These are phyloP conservation scores for Globisporangium perplexum DNA, from an alignment of 352 stramenopile genomes.

Conservation along the genomic window DNA sequence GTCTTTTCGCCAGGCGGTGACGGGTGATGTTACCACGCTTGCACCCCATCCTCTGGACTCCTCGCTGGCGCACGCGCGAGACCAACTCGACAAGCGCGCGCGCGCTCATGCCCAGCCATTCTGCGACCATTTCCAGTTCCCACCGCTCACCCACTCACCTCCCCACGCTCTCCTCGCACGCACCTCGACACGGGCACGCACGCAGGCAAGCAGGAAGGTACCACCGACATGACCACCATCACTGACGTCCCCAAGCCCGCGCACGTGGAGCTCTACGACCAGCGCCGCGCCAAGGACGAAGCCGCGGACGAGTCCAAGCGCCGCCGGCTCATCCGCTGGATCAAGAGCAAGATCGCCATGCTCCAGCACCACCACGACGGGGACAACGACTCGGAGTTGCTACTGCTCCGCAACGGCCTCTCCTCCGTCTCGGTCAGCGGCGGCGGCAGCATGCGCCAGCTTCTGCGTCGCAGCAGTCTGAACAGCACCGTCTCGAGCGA, in stretches of 20 bases:
- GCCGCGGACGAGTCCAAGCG: conserved; percentile 43
- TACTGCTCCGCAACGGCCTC: conserved; percentile 2
- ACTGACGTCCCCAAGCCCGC: neutral
- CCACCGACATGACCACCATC: conserved; percentile 12
- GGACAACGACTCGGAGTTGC: conserved; percentile 9
- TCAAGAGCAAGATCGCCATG: conserved; percentile 44
- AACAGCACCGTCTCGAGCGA: conserved; percentile 4
- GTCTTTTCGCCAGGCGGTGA: too few species aligned
- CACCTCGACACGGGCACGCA: too few species aligned
- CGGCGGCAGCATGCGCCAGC: neutral
- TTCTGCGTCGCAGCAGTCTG: conserved; percentile 15
- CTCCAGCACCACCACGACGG: conserved; percentile 16
- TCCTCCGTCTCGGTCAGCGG: conserved; percentile 1
- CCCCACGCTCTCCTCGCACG: too few species aligned
- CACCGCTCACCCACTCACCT: too few species aligned
- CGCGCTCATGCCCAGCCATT: too few species aligned
- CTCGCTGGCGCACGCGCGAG: too few species aligned
- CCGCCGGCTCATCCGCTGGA: conserved; percentile 54
- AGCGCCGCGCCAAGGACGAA: conserved; percentile 25
- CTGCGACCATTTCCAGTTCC: too few species aligned
- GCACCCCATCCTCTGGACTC: too few species aligned
- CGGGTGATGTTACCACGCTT: too few species aligned
- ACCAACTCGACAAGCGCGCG: too few species aligned
- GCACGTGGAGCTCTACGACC: conserved; percentile 26
- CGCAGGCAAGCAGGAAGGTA: too few species aligned